Percentiles rank a stretch among this genome's conserved stretches.
Evolutionary conservation across 192 early-diverging fungal genomes (phyloP).

Genomic region (Mortierella claussenii): DNA sequence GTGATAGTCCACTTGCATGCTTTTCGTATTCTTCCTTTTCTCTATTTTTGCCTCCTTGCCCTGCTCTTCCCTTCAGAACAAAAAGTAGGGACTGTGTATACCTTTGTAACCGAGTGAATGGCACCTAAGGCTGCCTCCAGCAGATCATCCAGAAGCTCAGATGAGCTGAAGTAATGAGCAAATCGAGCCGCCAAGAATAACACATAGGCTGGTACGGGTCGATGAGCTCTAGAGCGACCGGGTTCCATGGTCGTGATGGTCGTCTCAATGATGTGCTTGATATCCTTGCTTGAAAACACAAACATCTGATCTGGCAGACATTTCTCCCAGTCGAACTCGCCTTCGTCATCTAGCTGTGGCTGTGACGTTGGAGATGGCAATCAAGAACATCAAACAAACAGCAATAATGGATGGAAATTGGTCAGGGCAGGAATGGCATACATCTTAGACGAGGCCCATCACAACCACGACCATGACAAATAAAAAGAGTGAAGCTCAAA

Average conservation of each 20-base stretch:
- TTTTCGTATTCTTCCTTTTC: too few relatives aligned
- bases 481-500: background rate
- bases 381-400: too few relatives aligned
- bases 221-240: conserved; percentile 66
- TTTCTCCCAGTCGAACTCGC: conserved; percentile 82
- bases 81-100: conserved; percentile 11
- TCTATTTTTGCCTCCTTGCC: background rate
- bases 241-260: conserved; percentile 77
- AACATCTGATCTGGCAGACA: conserved; percentile 95
- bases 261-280: conserved; percentile 78
- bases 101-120: conserved; percentile 68
- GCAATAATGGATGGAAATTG: too few relatives aligned
- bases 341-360: conserved; percentile 55
- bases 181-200: conserved; percentile 90
- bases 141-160: conserved; percentile 79
- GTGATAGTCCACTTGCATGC: too few relatives aligned
- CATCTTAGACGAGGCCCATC: too few relatives aligned
- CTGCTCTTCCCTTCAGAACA: background rate
- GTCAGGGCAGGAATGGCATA: too few relatives aligned
- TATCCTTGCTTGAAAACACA: conserved; percentile 83
- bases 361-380: too few relatives aligned
- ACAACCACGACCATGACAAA: too few relatives aligned
- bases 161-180: conserved; percentile 81
- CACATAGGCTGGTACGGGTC: conserved; percentile 84
- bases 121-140: conserved; percentile 65